Conservation (phyloP, 2,329 filamentous ascomycete species). For the Ciborinia camelliae region DNA sequence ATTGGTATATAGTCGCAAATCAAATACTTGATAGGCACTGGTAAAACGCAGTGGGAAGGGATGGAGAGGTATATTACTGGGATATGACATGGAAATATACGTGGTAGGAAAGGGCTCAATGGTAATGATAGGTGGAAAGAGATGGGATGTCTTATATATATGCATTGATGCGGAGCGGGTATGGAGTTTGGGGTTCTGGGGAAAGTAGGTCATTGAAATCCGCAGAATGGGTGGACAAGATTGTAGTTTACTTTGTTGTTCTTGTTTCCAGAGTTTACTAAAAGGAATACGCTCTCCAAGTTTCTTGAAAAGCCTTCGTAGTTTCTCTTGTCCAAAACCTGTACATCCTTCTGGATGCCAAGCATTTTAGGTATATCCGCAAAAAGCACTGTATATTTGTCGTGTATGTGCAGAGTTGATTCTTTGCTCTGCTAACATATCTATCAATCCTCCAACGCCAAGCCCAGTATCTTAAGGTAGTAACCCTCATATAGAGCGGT, state of each 20-base stretch:
- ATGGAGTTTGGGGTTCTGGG: conserved; percentile 1
- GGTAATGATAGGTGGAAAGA: neutral
- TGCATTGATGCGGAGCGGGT: neutral
- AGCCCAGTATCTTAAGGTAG: neutral
- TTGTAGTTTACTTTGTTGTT: no score
- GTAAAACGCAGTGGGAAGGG: conserved; percentile 62
- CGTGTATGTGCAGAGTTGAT: neutral
- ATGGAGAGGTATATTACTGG: conserved; percentile 57
- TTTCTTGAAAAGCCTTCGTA: no score
- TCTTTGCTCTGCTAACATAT: neutral
- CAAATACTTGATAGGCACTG: conserved; percentile 60
- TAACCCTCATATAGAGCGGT: neutral
- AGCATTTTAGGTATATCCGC: neutral
- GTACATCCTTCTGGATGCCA: neutral
- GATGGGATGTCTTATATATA: neutral
- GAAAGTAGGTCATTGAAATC: neutral
- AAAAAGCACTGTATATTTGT: neutral
- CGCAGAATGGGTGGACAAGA: neutral
- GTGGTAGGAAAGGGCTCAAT: neutral
- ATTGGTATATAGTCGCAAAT: conserved; percentile 50
- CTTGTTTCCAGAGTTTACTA: no score
- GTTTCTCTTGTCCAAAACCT: no score
- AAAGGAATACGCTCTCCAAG: no score
- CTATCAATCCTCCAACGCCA: conserved; percentile 9
- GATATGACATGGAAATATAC: conserved; percentile 36